These are phyloP conservation scores for Centaurea solstitialis DNA, from an alignment of 129 eudicot species.

Conservation along the genomic window DNA sequence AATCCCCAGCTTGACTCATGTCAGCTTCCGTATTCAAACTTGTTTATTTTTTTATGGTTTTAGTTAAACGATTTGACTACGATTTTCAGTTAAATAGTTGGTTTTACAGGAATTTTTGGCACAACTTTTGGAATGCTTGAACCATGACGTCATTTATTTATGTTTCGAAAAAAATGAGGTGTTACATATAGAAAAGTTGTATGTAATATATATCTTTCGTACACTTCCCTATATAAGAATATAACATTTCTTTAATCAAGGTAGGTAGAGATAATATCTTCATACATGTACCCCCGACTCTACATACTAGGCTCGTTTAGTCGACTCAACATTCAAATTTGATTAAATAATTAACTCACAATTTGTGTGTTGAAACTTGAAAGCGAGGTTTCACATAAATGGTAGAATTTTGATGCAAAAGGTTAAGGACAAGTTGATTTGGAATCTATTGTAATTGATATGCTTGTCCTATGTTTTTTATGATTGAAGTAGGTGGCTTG, in stretches of 20 bases:
- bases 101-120: no score
- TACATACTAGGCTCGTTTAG: not conserved
- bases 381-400: no score
- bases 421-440: not conserved
- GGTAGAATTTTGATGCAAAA: not conserved
- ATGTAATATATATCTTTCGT: not conserved
- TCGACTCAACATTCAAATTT: not conserved
- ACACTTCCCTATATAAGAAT: not conserved
- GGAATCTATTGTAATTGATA: not conserved
- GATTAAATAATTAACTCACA: not conserved
- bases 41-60: no score
- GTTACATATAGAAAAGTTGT: not conserved
- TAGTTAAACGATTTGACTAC: no score
- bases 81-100: no score
- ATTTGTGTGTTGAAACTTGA: not conserved
- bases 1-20: no score
- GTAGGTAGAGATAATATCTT: not conserved
- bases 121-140: no score
- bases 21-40: no score
- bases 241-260: no score
- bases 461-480: not conserved
- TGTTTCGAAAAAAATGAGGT: no score
- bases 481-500: not conserved
- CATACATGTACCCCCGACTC: no score
- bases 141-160: no score